Conservation (phyloP, 257 asterid species). For the Plectranthus barbatus region DNA sequence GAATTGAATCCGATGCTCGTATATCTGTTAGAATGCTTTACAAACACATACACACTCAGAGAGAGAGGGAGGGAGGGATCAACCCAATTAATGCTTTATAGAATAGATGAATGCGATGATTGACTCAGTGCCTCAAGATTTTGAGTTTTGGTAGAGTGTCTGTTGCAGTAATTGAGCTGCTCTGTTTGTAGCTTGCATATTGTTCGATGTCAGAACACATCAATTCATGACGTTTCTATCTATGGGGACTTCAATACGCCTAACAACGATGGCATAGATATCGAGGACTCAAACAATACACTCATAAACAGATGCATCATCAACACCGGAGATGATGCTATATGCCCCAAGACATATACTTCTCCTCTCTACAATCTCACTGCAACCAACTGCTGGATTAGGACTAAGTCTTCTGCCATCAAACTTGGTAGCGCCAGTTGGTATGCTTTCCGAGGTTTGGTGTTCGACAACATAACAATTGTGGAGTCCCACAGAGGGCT, state of each 20-base stretch:
- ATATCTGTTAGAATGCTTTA: neutral
- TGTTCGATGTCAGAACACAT: conserved; percentile 59
- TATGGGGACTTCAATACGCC: conserved; percentile 82
- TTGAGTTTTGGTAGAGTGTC: too few species aligned
- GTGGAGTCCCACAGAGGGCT: conserved; percentile 83
- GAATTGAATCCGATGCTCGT: neutral
- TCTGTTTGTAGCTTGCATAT: conserved; percentile 63
- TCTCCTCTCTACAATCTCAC: conserved; percentile 66
- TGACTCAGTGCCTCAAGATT: too few species aligned
- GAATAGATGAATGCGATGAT: too few species aligned
- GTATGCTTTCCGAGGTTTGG: conserved; percentile 44
- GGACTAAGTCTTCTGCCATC: conserved; percentile 84
- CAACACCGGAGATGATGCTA: conserved; percentile 94
- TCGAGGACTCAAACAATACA: conserved; percentile 86
- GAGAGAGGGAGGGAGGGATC: neutral
- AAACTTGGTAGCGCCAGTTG: conserved; percentile 90
- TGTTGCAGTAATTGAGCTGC: neutral
- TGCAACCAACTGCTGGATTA: conserved; percentile 73
- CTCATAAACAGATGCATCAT: conserved; percentile 63
- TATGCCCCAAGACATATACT: conserved; percentile 75
- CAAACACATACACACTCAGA: neutral
- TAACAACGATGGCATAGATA: conserved; percentile 87
- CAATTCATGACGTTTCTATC: conserved; percentile 56
- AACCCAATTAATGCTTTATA: neutral
- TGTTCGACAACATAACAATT: conserved; percentile 73